Base-by-base conservation (phyloP, 805 yeast species). In the Saccharomycopsis sp. region DNA sequence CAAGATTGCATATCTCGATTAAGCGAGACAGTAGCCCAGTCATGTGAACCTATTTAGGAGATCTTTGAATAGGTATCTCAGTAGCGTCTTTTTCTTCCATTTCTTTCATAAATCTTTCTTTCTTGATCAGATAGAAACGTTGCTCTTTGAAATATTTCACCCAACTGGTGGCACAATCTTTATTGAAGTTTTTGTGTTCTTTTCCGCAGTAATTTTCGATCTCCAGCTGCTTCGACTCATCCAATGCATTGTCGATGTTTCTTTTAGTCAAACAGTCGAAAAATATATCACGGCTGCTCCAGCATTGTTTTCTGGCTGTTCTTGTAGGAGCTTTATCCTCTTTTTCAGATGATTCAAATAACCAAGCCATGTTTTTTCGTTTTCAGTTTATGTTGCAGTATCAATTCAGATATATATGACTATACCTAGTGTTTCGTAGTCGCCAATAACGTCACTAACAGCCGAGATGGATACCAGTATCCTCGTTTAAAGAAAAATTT, bases 121-220 rank as follows among this genome's bases (percentile, higher is more conserved):
- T 84, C 65, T 82, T 81, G 61, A 82, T 73, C 64, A 90, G 97
- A 59, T 83, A 85, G 46, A 84, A 86, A 64, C 97, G 81, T 70
- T 91, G 91, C 70, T 90, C 92, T 68, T 91, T 92, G 76, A 92
- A 91, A 70, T 91, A 91, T 60, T 85, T 78, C 61, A 82, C 90
- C 98, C 98, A 91, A 56, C 91, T 82, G 14, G 83, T 82, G 8
- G 89, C 90, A 71, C 98, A 91, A 64, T 84, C 82, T n/a, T 76
- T 69, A 59, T 87, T 82, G 63, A 89, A 90, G 46, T 75, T 77
- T n/a, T 68, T 66, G 62, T 83, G 81, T 66, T 83, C 77, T 1
- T 61, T 57, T 0, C 82, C 78, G 71, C 98, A 91, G 53, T 78
- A 71, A 21, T 72, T 65, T 55, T 79, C 77, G 48, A 89, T 82